Base-by-base conservation (phyloP, 164 flowering plant species). In the Vitis labrusca region DNA sequence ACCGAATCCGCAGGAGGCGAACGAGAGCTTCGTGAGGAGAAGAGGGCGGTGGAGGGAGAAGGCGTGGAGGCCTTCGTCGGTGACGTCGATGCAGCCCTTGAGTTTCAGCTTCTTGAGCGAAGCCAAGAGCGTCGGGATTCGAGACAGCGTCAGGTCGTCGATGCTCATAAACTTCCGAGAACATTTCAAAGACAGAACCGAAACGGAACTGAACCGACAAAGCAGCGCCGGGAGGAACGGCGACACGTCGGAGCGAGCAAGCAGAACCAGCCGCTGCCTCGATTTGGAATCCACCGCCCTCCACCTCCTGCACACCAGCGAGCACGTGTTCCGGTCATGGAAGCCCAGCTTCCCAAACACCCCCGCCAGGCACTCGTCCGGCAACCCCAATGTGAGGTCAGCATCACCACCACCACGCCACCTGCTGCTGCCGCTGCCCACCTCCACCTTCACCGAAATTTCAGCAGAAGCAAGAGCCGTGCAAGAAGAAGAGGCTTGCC, bases 261-360 rank as follows among this genome's bases (percentile, higher is more conserved):
- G 49, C 29, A 74, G 69, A 53, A 37, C 59, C 13, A 78, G 70
- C 12, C 81, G 70, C 17, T 74, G 77, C 48, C 81, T 60, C n/a
- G 63, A 64, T 48, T 63, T 68, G 17, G 77, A 53, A 27, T 78
- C 81, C 1, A 78, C 64, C 12, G 15, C 30, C n/a, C 32, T 61
- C 80, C 80, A 77, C 12, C 80, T 47, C 10, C 30, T 50, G 69
- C 80, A 77, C 3, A 70, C 80, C 5, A 77, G 66, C 9, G 81
- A 78, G 61, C 77, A 78, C 23, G 64, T 17, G 64, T 78, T 74
- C 50, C 81, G 48, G 37, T 78, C 81, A 16, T 51, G 53, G 61
- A 49, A 67, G 7, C 66, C 61, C 44, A 78, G 73, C 58, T 63
- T 67, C 13, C 64, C 62, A 53, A 78, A 74, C 3, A 74, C 64